phyloP scores from a whole-genome alignment of 2,329 filamentous ascomycete genomes.

The Diaporthe destruens region DNA sequence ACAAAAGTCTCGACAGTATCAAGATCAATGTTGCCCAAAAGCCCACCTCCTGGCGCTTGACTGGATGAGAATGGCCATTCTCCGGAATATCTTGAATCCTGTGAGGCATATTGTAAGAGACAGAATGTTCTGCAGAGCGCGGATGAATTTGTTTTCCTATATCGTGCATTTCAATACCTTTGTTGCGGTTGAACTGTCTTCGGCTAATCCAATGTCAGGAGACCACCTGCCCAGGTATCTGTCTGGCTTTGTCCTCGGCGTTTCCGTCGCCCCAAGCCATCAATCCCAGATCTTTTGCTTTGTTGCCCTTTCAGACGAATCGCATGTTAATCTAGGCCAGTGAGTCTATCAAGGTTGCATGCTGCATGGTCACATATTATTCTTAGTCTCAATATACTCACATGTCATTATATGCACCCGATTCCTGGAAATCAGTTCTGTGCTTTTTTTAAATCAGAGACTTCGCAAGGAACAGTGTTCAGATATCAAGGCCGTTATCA shows the following conservation, averaged over 20 bases:
- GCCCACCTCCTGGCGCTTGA: too few species aligned
- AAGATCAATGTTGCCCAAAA: too few species aligned
- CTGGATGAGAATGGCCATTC: too few species aligned
- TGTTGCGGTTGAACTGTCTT: not conserved
- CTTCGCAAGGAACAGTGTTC: too few species aligned
- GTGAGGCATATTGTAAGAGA: too few species aligned
- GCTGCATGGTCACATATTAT: not conserved
- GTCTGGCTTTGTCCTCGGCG: conserved; percentile 7
- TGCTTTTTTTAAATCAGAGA: not conserved
- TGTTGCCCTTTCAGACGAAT: not conserved
- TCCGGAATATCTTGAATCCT: too few species aligned
- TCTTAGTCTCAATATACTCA: not conserved
- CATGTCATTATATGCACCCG: not conserved
- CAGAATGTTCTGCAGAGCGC: too few species aligned
- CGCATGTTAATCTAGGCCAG: too few species aligned
- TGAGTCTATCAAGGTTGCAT: not conserved
- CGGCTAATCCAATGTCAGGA: not conserved
- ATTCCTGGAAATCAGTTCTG: not conserved
- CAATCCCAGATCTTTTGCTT: not conserved
- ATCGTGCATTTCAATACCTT: not conserved
- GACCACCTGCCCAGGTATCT: not conserved
- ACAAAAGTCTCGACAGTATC: too few species aligned
- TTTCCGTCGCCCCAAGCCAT: conserved; percentile 8
- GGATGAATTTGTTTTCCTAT: too few species aligned
- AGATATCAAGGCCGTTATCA: not conserved